Evolutionary conservation across 2,329 filamentous ascomycete species (phyloP), one percentile per base, ranked within the genome.

Genomic region (Epichloe aotearoae): DNA sequence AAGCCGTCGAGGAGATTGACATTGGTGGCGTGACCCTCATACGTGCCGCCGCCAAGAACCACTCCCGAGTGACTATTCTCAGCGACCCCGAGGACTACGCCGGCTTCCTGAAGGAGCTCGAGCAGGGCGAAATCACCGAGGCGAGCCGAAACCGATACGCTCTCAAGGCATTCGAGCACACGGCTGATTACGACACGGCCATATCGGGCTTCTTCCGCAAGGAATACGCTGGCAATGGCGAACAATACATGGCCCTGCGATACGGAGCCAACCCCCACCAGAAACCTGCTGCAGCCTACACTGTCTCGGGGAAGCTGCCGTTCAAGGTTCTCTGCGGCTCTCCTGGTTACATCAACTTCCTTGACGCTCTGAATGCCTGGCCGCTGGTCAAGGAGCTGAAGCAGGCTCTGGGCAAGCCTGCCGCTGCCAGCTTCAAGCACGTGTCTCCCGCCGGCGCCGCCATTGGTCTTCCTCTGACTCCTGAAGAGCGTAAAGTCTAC

Each of bases 261-360:
- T 98, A 98, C 68, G 93, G 93, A 54, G 87, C 88, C 62, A 98
- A 98, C 75, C 93, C 93, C 34, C 93, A 98, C 73, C 93, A 98
- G 74, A 97, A 96, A 77, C 90, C 91, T 43, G 93, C 93, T 34
- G 82, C 89, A 19, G 90, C 91, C 49, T 96, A 81, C 67, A 80
- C 84, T 58, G 77, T 77, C 58, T 76, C 84, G 52, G 81, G 55
- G 55, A 75, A 81, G 58, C 74, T 98, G 50, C 93, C 93, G n/a
- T 96, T 96, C 80, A 95, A 91, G 74, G 88, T 94, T 30, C 81
- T 97, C 11, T 76, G 83, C 59, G 93, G 93, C 49, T 79, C 89
- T 8, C 93, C 93, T 7, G 93, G 93, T 50, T 98, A 96, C 70
- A 93, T 98, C 75, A 98, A 98, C 74, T 78, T 98, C 47, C 80